Percentiles rank a stretch among this genome's conserved stretches.
phyloP scores from a whole-genome alignment of 1,284 basidiomycete species.

The Trichosporon inkin region DNA sequence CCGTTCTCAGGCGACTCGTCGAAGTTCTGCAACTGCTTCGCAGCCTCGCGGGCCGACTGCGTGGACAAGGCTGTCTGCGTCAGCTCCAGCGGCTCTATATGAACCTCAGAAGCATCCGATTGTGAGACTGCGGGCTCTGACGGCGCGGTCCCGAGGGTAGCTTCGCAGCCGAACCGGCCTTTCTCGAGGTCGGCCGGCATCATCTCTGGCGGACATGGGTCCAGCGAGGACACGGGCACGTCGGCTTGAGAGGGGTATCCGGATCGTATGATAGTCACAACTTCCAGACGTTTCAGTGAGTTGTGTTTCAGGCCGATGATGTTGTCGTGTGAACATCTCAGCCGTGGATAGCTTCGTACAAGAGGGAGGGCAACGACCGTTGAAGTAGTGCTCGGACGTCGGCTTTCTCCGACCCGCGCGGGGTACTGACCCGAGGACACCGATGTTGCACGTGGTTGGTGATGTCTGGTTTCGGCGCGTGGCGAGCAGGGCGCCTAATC shows the following conservation, averaged over 20 bases:
- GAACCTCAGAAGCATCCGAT: neutral
- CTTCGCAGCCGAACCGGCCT: neutral
- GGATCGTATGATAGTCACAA: no score
- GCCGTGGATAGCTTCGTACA: neutral
- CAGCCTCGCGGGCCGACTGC: constrained; percentile 27
- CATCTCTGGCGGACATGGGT: neutral
- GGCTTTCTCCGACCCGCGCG: neutral
- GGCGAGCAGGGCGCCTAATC: neutral
- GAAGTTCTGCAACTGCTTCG: constrained; percentile 30
- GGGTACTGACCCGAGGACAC: neutral
- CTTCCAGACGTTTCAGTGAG: neutral
- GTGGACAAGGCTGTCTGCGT: constrained; percentile 23
- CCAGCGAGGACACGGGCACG: neutral
- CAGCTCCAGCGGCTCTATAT: constrained; percentile 14
- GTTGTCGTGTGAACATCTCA: neutral
- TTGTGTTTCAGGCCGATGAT: neutral
- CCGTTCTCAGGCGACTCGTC: constrained; percentile 36
- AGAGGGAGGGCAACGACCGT: neutral
- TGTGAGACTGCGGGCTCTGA: neutral
- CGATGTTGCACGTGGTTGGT: neutral
- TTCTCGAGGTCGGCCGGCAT: constrained; percentile 6
- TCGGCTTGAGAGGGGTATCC: no score
- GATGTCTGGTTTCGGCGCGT: neutral
- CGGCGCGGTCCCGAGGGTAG: neutral
- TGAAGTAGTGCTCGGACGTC: neutral